Conservation (phyloP, 169 alveolate genomes). For the Cryptosporidium andersoni region DNA sequence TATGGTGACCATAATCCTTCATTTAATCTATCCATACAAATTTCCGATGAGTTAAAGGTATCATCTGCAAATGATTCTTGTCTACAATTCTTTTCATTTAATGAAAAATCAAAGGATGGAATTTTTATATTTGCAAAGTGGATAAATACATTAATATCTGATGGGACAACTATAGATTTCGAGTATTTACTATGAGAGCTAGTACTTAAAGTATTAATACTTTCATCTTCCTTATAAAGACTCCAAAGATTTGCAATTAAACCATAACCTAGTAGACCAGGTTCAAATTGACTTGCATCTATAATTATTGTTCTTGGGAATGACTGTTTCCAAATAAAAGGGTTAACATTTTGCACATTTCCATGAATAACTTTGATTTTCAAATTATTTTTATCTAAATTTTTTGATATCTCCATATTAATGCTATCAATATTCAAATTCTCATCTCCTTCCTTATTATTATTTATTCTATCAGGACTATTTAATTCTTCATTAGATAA, state of each 20-base stretch:
- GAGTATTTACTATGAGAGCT: neutral
- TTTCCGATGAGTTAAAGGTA: neutral
- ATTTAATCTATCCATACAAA: slow-evolving; percentile 20
- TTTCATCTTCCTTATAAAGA: neutral
- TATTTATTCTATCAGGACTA: neutral
- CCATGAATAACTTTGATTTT: slow-evolving; percentile 37
- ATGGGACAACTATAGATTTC: slow-evolving; percentile 29
- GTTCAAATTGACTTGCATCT: slow-evolving; percentile 60
- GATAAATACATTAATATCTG: slow-evolving; percentile 31
- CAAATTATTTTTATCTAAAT: neutral
- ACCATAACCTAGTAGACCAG: slow-evolving; percentile 61
- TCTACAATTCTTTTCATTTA: neutral
- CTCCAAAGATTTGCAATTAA: slow-evolving; percentile 25
- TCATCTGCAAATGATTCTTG: neutral
- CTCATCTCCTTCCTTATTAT: neutral
- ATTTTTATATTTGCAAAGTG: slow-evolving; percentile 50
- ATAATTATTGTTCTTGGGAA: slow-evolving; percentile 38
- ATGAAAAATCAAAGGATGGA: slow-evolving; percentile 8
- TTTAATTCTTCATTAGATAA: slow-evolving; percentile 9
- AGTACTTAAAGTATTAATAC: neutral
- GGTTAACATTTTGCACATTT: slow-evolving; percentile 23
- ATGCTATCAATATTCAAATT: too few relatives aligned
- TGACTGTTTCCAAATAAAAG: slow-evolving; percentile 7
- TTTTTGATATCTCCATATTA: neutral
- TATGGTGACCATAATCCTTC: slow-evolving; percentile 70